Evolutionary conservation across 2,329 filamentous ascomycete genomes (phyloP), one percentile per base, ranked within the genome.

Genomic region (Colletotrichum caudatum): DNA sequence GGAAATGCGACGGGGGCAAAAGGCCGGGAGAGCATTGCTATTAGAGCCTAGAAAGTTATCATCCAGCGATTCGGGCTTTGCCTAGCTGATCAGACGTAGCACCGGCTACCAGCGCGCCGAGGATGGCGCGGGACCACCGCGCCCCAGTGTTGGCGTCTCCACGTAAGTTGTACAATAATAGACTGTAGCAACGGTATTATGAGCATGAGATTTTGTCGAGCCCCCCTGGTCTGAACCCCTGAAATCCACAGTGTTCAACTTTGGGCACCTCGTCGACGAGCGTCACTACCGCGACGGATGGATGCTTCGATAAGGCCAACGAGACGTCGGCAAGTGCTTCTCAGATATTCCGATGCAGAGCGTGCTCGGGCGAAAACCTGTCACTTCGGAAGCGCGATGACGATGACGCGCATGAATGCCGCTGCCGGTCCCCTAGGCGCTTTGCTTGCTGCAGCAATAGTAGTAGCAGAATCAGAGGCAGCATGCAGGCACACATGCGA

Each of bases 1-100:
- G 89, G 91, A 1, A 39, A 29, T 35, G 59, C 54, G 8, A 53
- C 41, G 23, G 66, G 58, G 29, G 41, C 44, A 59, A 66, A 66
- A 9, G 57, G 26, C 12, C 35, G 54, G 23, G 50, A 23, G 26
- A 57, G 35, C 26, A 29, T 54, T 5, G 29, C 51, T 20, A 33
- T 50, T 50, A 54, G 48, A 64, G 66, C 48, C 29, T 72, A 71
- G 69, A 59, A 23, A 14, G 53, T 26, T 12, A n/a, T 57, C 23
- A 18, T 44, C 20, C 58, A 48, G 39, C 23, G 37, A 11, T 59
- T 59, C 39, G 12, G 35, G 50, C 33, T 26, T 35, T 33, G 59
- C 39, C 39, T 18, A n/a, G 26, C 33, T 29, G 48, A 29, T n/a
- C 20, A 39, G 50, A 46, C 44, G 20, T 35, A n/a, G 44, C 44